Evolutionary conservation across 1,139 yeast genomes (phyloP).

Genomic region (Scheffersomyces segobiensis): DNA sequence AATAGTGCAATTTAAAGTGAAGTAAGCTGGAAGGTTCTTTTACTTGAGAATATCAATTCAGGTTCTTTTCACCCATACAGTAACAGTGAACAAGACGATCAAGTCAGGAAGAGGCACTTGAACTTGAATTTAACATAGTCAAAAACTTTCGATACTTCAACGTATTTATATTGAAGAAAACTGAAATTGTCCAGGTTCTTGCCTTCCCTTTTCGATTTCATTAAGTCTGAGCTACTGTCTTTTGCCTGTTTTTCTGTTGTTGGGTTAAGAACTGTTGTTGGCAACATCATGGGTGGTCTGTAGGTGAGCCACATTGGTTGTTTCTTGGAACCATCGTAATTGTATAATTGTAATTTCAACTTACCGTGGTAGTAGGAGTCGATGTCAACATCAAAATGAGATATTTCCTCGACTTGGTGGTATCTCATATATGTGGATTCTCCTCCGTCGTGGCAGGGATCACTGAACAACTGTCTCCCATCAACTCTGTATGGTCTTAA

Average conservation of each 20-base stretch:
- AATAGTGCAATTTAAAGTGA: too few species aligned
- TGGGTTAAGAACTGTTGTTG: constrained; percentile 27
- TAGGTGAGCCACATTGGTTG: constrained; percentile 33
- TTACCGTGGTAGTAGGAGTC: constrained; percentile 22
- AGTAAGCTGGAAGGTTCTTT: not conserved
- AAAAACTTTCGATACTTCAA: not conserved
- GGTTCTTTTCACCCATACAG: too few species aligned
- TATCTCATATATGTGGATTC: constrained; percentile 23
- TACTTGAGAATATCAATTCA: not conserved
- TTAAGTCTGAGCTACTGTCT: not conserved
- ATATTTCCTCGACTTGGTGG: constrained; percentile 21
- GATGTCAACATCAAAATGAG: constrained; percentile 20
- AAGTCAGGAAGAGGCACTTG: not conserved
- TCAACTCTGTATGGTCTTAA: constrained; percentile 28
- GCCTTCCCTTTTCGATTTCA: not conserved
- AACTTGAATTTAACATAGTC: not conserved
- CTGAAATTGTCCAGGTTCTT: not conserved
- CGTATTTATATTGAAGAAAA: not conserved
- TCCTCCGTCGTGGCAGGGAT: constrained; percentile 25
- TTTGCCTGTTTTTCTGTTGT: constrained; percentile 12
- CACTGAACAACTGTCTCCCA: constrained; percentile 31
- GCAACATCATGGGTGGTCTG: constrained; percentile 30
- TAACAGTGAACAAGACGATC: not conserved
- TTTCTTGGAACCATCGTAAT: constrained; percentile 28
- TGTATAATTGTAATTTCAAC: constrained; percentile 24